A percentile compares a stretch with the other conserved stretches of the same genome.
phyloP scores from a whole-genome alignment of 1,139 yeast genomes.

The Hansenula lynferdii region DNA sequence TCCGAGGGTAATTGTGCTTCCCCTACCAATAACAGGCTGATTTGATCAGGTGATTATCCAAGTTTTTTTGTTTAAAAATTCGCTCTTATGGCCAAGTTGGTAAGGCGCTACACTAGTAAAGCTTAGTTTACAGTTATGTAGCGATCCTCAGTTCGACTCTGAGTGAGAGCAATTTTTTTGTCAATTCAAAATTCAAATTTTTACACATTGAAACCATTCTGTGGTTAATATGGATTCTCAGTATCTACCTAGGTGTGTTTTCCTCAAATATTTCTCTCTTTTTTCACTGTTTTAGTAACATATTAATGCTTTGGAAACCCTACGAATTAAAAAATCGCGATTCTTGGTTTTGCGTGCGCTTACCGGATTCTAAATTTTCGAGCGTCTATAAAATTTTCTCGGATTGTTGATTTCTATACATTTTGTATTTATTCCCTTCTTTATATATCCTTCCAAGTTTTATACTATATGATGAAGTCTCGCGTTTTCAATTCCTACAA shows the following conservation, averaged over 20 bases:
- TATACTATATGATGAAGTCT: conserved; percentile 27
- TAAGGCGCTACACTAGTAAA: conserved; percentile 88
- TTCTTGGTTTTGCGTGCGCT: too few species aligned
- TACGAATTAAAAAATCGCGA: too few species aligned
- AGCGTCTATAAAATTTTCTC: neutral
- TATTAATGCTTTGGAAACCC: too few species aligned
- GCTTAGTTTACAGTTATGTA: too few species aligned
- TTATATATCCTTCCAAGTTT: conserved; percentile 27
- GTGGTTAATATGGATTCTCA: neutral
- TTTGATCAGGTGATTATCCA: too few species aligned
- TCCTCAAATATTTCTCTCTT: too few species aligned
- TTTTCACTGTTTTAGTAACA: too few species aligned
- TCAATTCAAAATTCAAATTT: conserved; percentile 2
- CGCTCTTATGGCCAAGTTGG: conserved; percentile 75
- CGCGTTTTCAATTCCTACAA: conserved; percentile 22
- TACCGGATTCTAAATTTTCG: neutral
- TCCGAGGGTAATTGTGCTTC: too few species aligned
- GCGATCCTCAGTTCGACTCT: conserved; percentile 85
- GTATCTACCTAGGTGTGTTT: too few species aligned
- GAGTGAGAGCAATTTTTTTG: conserved; percentile 67
- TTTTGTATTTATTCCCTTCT: conserved; percentile 9
- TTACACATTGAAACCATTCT: neutral
- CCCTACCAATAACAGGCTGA: too few species aligned
- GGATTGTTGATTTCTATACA: too few species aligned
- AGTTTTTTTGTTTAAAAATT: too few species aligned